Conservation (phyloP, 805 yeast genomes). For the Candida coquimbonensis region DNA sequence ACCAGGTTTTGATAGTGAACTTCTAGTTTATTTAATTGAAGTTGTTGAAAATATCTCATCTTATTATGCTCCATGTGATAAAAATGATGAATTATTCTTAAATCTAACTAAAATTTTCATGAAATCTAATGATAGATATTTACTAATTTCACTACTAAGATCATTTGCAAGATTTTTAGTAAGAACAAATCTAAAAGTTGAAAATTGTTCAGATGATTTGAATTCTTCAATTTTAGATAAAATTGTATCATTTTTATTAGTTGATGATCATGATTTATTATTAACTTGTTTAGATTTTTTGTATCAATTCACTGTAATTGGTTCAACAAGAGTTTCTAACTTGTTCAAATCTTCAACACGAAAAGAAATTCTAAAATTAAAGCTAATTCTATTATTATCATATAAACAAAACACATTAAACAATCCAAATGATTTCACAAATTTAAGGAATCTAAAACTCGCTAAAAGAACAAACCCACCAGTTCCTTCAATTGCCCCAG, state of each 20-base stretch:
- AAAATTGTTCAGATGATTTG: slow-evolving; percentile 44
- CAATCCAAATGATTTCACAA: slow-evolving; percentile 24
- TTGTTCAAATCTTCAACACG: slow-evolving; percentile 42
- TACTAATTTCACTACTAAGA: slow-evolving; percentile 63
- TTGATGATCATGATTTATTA: slow-evolving; percentile 63
- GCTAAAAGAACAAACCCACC: slow-evolving; percentile 53
- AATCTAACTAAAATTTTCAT: slow-evolving; percentile 45
- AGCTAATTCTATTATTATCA: slow-evolving; percentile 55
- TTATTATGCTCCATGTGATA: slow-evolving; percentile 67
- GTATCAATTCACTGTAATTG: slow-evolving; percentile 70
- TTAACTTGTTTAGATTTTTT: slow-evolving; percentile 74
- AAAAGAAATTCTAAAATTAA: slow-evolving; percentile 45
- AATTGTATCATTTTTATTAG: slow-evolving; percentile 50
- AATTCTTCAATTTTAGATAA: slow-evolving; percentile 40
- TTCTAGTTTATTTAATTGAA: slow-evolving; percentile 64
- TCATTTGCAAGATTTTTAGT: slow-evolving; percentile 76
- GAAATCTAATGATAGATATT: slow-evolving; percentile 56
- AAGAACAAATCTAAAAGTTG: slow-evolving; percentile 40
- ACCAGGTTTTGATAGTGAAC: slow-evolving; percentile 39
- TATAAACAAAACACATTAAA: slow-evolving; percentile 36
- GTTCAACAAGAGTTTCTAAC: slow-evolving; percentile 46
- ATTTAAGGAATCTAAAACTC: slow-evolving; percentile 28
- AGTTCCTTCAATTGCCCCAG: slow-evolving; percentile 62
- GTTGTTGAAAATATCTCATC: slow-evolving; percentile 80
- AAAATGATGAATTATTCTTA: slow-evolving; percentile 61